These are phyloP conservation scores for Metschnikowia cubensis DNA, from an alignment of 805 yeast species.

Conservation along the genomic window DNA sequence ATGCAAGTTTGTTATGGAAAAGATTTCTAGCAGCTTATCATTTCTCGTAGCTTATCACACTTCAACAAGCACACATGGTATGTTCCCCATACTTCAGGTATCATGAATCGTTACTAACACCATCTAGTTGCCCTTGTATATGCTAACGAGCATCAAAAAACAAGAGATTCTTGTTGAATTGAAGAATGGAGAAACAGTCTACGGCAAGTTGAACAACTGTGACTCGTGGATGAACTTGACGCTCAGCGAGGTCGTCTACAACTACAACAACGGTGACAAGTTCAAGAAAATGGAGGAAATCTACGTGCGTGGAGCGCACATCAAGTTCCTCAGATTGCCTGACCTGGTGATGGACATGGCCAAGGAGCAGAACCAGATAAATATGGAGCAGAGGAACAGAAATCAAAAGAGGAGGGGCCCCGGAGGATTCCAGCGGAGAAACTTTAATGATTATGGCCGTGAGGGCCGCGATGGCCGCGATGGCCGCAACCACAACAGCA, in stretches of 20 bases:
- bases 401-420: conserved; percentile 41
- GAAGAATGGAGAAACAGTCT: conserved; percentile 84
- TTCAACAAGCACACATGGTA: conserved; percentile 13
- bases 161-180: conserved; percentile 85
- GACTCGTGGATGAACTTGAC: conserved; percentile 97
- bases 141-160: conserved; percentile 86
- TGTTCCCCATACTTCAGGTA: background rate
- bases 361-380: conserved; percentile 56
- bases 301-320: conserved; percentile 81
- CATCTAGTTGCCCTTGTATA: conserved; percentile 77
- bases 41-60: background rate
- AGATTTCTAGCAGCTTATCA: conserved; percentile 1
- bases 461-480: conserved; percentile 14
- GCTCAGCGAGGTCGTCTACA: conserved; percentile 67
- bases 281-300: conserved; percentile 65
- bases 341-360: conserved; percentile 73
- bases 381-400: conserved; percentile 47
- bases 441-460: conserved; percentile 26
- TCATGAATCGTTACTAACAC: conserved; percentile 6
- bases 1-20: conserved; percentile 2
- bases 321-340: conserved; percentile 71
- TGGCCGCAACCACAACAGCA: conserved; percentile 9
- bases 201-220: conserved; percentile 79
- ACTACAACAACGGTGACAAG: conserved; percentile 56
- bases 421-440: conserved; percentile 27